Evolutionary conservation across 306 rosid genomes (phyloP), one percentile per base, ranked within the genome.

Genomic region (Cucumis melo): DNA sequence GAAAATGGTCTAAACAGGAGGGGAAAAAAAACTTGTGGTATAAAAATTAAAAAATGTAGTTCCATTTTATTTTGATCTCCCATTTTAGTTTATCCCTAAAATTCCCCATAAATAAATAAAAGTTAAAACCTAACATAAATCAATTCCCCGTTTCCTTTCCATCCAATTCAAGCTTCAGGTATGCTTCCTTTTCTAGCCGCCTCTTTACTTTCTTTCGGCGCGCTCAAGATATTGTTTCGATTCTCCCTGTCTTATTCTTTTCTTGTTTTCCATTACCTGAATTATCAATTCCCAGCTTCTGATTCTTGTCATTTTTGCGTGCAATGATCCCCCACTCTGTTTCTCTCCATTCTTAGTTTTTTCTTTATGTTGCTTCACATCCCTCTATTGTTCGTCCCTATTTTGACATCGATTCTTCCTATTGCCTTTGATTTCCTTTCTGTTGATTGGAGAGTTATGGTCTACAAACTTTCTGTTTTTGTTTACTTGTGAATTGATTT

Each of bases 271-370:
- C 42, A 55, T 23, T 14, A 32, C 9, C 9, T 36, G 61, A 16
- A 73, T 27, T 7, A 7, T 17, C 39, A 24, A 76, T 59, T 62
- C 50, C 42, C 60, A 77, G 66, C 54, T 51, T 50, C 16, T 50
- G 34, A 80, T 85, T 82, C 50, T 63, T 81, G 77, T 75, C 84
- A 85, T 85, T 82, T 79, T 82, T 85, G 84, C 86, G 77, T 82
- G 86, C 83, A 85, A 82, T 85, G 81, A 85, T 85, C 86, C 78
- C 56, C 56, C 29, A n/a, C 54, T 13, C 39, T 57, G n/a, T 24
- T 48, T 62, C 6, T 2, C 10, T 29, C 16, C 6, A 42, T 27
- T 19, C 29, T 19, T 20, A 29, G 48, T 10, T 51, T 10, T 51
- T 38, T 54, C 17, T 78, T 36, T 5, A n/a, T n/a, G 27, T 51